Evolutionary conservation across 768 basidiomycete species (phyloP), one percentile per base, ranked within the genome.

Genomic region (Russula dissimulans): DNA sequence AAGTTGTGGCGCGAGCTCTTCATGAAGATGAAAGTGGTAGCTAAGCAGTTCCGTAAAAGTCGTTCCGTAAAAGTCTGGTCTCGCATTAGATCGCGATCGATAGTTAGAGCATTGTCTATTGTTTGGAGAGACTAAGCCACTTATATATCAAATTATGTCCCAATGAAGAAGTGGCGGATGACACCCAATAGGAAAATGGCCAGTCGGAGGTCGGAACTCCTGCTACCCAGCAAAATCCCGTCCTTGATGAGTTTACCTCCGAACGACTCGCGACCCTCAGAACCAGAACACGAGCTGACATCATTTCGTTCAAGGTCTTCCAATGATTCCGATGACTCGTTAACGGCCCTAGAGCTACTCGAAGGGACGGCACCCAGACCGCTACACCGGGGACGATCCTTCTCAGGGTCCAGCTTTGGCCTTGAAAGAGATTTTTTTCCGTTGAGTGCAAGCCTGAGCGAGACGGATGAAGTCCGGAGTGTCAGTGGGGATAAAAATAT

Each of bases 341-440:
- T 95, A 56, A 81, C 89, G 57, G 86, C 87, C 31, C 76, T 95
- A 29, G 92, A 95, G 72, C 74, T 91, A 55, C 79, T 84, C 0
- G 83, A 89, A 54, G 86, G 84, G 5, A 82, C 84, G 41, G 39
- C 67, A 14, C 67, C 71, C 15, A 64, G 67, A 36, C 38, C 66
- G 7, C 22, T 53, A 12, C 57, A 61, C 32, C 61, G 81, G 44
- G 71, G 72, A 18, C 70, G 71, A 12, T 66, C 87, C 2, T 84
- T 85, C 71, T 91, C 89, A 51, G 72, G 85, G 49, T 78, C 84
- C 7, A 85, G 86, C 7, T 91, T 93, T 70, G 83, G 91, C 65
- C 91, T 91, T 66, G 82, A 88, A 69, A 78, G 78, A 48, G 85
- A 89, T 64, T 73, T 93, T 67, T 75, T 94, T 39, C 92, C 90